A percentile compares a stretch with the other conserved stretches of the same genome.
Conservation (phyloP, 2,329 filamentous ascomycete species). For the Fusarium napiforme region DNA sequence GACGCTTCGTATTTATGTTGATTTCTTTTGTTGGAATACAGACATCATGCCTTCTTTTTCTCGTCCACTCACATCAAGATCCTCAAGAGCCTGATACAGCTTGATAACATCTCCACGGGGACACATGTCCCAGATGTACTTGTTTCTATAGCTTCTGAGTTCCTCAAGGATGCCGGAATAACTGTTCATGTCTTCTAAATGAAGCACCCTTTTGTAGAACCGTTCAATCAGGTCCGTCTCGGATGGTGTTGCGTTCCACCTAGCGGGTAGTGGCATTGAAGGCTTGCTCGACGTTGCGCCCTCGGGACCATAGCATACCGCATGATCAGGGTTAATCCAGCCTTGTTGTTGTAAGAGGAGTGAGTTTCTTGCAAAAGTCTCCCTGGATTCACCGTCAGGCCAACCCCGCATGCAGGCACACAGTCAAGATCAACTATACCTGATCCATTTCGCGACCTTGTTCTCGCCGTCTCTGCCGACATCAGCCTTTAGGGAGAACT, state of each 20-base stretch:
- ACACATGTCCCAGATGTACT: no score
- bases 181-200: neutral
- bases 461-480: neutral
- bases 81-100: neutral
- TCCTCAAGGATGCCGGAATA: neutral
- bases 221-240: neutral
- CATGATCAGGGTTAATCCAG: neutral
- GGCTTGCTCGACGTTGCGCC: no score
- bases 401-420: neutral
- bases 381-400: neutral
- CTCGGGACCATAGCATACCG: neutral
- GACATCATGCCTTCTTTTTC: neutral
- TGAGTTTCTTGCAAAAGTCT: neutral
- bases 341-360: neutral
- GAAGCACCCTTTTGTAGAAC: neutral
- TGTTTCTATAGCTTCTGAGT: neutral
- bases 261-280: neutral
- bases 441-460: neutral
- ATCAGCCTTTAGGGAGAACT: neutral
- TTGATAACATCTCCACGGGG: no score
- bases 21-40: neutral
- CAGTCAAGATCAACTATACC: neutral
- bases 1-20: fast-evolving
- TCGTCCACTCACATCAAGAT: neutral
- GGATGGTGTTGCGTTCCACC: neutral